phyloP scores from a whole-genome alignment of 192 early-diverging fungal species.

The Backusella parvicylindrica region DNA sequence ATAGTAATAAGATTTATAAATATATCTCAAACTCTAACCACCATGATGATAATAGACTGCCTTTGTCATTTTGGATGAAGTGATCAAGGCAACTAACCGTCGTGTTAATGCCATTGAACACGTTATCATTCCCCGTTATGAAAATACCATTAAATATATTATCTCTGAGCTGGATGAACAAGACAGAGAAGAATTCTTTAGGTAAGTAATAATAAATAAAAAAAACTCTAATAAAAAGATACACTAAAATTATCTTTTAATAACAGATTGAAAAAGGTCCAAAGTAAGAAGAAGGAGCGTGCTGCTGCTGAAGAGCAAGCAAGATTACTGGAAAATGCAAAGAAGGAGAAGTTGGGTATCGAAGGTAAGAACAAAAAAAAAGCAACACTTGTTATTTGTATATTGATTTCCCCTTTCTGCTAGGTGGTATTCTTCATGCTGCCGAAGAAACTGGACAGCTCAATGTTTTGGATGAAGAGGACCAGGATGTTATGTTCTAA shows the following conservation, averaged over 20 bases:
- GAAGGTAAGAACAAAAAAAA: conserved; percentile 21
- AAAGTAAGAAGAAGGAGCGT: conserved; percentile 94
- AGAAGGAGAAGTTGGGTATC: conserved; percentile 3
- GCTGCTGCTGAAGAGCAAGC: conserved; percentile 56
- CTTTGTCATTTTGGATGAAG: conserved; percentile 98
- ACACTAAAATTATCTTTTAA: background rate
- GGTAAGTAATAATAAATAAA: conserved; percentile 32
- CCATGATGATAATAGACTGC: no score
- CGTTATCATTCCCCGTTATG: conserved; percentile 97
- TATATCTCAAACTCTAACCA: no score
- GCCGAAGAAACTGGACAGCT: conserved; percentile 33
- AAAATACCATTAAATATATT: conserved; percentile 98
- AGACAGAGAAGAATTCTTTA: conserved; percentile 98
- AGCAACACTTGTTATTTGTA: no score
- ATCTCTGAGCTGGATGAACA: conserved; percentile 96
- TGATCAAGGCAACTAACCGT: conserved; percentile 98
- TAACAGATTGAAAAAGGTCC: conserved; percentile 91
- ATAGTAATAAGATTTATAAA: background rate
- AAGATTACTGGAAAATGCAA: conserved; percentile 12
- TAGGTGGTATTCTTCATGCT: conserved; percentile 15
- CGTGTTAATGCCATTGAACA: conserved; percentile 99
- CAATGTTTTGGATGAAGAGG: conserved; percentile 32
- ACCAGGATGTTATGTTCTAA: conserved; percentile 31
- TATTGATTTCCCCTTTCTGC: background rate
- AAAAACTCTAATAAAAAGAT: no score